Base-by-base conservation (phyloP, 1,139 yeast species). In the Saccharomyces hybrid region DNA sequence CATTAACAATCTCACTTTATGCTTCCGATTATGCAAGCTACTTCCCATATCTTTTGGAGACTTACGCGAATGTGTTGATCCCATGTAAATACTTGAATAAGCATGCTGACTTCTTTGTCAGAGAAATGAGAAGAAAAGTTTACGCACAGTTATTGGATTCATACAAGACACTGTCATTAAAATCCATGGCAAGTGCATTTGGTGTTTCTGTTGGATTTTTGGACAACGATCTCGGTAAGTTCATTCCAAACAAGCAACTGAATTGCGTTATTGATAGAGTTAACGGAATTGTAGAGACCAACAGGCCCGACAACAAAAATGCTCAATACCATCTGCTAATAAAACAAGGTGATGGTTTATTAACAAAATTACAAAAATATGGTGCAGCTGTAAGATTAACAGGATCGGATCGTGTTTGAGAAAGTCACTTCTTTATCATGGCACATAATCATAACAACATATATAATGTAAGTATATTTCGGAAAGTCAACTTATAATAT, bases 181-280 rank as follows among this genome's bases (percentile, higher is more conserved):
- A 85, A 71, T 86, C 96, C 42, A 93, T 95, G 98, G 97, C 99
- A 16, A 83, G 82, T 60, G 89, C 89, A 54, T 95, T 95, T 75
- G 95, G 95, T 57, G 95, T 95, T 31, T 78, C 86, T 52, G 85
- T 85, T 56, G 95, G 86, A 53, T 95, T 91, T 67, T 76, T 95
- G 67, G 88, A 83, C 65, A 77, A 77, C 55, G 99, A 95, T 70
- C 77, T 95, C 64, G 82, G 96, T 67, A 87, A 84, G 68, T 90
- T 91, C 68, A 90, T 95, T 64, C 96, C 98, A 46, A 91, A 85
- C 71, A 90, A 91, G 69, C 89, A 89, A 71, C 79, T 95, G 69
- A 91, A 90, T 73, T 95, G 99, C 74, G 91, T 95, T 54, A 90
- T 95, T 69, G 99, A 95, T 71, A 82, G 90, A 66, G 99, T 93